Conservation (phyloP, 345 rosid species). For the Populus simonii region DNA sequence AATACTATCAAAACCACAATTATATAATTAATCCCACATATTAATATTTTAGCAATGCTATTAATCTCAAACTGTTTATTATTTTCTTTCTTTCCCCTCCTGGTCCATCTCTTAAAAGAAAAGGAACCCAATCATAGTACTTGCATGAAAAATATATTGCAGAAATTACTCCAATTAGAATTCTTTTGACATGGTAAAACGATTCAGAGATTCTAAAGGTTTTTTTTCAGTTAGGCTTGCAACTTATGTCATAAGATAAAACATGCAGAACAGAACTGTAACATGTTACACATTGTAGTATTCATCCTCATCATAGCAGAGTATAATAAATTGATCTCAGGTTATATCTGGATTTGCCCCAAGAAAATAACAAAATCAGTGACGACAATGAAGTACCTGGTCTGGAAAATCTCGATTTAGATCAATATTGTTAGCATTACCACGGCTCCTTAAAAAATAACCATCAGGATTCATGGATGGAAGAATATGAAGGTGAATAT, state of each 20-base stretch:
- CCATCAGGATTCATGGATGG: constrained; percentile 99
- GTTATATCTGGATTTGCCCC: background rate
- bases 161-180: background rate
- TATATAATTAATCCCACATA: background rate
- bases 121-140: background rate
- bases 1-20: background rate
- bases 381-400: constrained; percentile 54
- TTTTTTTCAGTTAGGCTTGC: background rate
- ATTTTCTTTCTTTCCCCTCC: background rate
- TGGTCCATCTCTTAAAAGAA: background rate
- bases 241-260: background rate
- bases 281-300: background rate
- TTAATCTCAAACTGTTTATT: background rate
- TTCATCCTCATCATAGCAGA: background rate
- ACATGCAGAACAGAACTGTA: background rate
- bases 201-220: background rate
- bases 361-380: constrained; percentile 13
- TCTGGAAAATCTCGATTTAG: constrained; percentile 96
- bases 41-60: background rate
- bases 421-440: constrained; percentile 82
- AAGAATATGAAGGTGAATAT: constrained; percentile 85
- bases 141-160: background rate
- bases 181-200: background rate
- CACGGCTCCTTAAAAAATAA: constrained; percentile 60
- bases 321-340: background rate